Evolutionary conservation across 345 rosid species (phyloP), one percentile per base, ranked within the genome.

Genomic region (Ceriops zippeliana): DNA sequence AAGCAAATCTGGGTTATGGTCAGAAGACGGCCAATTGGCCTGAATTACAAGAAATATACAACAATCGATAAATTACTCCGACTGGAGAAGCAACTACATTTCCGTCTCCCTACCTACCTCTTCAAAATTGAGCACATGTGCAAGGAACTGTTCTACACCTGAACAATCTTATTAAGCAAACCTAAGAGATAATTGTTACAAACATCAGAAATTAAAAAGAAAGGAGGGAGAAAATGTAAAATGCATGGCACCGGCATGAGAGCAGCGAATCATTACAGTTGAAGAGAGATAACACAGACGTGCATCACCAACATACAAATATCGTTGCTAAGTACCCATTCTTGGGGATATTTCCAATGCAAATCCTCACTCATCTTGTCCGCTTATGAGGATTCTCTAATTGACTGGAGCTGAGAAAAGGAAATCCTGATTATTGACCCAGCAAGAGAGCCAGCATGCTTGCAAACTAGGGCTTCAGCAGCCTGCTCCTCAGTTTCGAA

Each of bases 401-500:
- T 72, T 35, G 93, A 80, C 82, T 95, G 98, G 37, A 90, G 79
- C 89, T 92, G 99, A 58, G 99, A 95, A 81, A 95, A 95, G 62
- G 99, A 95, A 75, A 95, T 95, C 70, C 99, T 88, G 70, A 92
- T 86, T 24, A 86, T 69, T 1, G 99, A 90, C 57, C 96, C 96
- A 21, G 82, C 87, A 42, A 95, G 89, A 2, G 92, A 78, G 71
- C 75, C 89, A 17, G 99, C 97, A 22, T 95, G 97, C 87, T 91
- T 91, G 82, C 90, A 87, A 73, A 91, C 97, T 2, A 95, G 83
- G 58, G 98, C 96, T 82, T 90, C 99, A 0, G 96, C 86, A 49
- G 98, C 98, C 83, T 91, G 85, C 79, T 91, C 98, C 82, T 89
- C 98, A 0, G 82, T 84, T 69, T 91, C 96, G 64, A 91, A 93